Conservation (phyloP, 2,329 filamentous ascomycete genomes). For the Calonectria leucothoes region DNA sequence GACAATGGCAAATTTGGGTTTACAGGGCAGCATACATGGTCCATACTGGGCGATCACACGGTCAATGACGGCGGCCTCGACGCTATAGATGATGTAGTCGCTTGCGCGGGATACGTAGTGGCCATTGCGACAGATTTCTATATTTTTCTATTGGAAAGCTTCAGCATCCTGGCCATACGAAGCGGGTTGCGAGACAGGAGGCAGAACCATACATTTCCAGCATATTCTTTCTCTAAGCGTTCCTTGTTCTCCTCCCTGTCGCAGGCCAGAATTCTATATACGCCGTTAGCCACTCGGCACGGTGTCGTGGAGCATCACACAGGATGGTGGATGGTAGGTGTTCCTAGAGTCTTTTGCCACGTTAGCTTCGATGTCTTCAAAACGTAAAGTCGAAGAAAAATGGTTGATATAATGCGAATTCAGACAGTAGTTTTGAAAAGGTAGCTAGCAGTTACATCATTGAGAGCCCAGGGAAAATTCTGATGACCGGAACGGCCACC, state of each 20-base stretch:
- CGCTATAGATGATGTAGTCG: constrained; percentile 99
- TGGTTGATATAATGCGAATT: constrained; percentile 55
- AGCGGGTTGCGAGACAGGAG: constrained; percentile 42
- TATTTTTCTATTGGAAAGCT: constrained; percentile 70
- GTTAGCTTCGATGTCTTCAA: constrained; percentile 38
- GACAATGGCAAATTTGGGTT: neutral
- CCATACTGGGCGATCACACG: constrained; percentile 89
- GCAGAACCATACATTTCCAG: constrained; percentile 77
- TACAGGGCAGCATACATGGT: constrained; percentile 73
- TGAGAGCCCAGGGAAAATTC: constrained; percentile 74
- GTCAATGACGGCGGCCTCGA: constrained; percentile 93
- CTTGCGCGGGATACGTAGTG: constrained; percentile 95
- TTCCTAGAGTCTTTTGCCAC: constrained; percentile 32
- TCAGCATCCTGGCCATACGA: constrained; percentile 57
- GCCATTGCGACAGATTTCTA: constrained; percentile 93
- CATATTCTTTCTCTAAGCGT: constrained; percentile 82
- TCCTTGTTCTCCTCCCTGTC: constrained; percentile 92
- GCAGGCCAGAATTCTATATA: constrained; percentile 88
- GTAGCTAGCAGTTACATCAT: constrained; percentile 99
- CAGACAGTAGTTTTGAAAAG: constrained; percentile 85
- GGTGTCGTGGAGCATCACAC: constrained; percentile 22
- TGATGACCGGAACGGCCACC: constrained; percentile 82
- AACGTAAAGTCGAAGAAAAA: constrained; percentile 11
- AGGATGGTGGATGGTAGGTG: neutral
- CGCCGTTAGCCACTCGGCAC: constrained; percentile 44